Conservation (phyloP, 176 grass and related monocot species). For the Urochloa ruziziensis region DNA sequence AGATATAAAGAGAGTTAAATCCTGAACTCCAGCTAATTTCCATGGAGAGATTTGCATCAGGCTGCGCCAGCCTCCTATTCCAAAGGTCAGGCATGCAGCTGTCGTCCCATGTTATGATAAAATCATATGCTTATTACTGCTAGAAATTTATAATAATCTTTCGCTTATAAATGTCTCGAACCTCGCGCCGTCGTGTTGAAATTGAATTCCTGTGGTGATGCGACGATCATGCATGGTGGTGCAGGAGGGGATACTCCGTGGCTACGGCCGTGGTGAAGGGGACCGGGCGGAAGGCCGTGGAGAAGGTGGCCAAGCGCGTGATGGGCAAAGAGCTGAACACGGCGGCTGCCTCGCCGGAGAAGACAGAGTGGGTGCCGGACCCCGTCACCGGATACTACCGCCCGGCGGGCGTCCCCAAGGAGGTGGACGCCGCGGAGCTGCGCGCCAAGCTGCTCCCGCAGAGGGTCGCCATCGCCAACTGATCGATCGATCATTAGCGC, state of each 20-base stretch:
- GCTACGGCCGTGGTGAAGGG: constrained; percentile 31
- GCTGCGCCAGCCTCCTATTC: constrained; percentile 10
- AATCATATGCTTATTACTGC: neutral
- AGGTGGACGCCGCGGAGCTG: constrained; percentile 47
- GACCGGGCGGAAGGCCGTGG: neutral
- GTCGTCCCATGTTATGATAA: neutral
- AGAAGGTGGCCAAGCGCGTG: constrained; percentile 12
- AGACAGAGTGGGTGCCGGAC: constrained; percentile 52
- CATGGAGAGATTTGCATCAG: constrained; percentile 32
- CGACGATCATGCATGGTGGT: neutral
- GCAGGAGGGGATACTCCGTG: constrained; percentile 43
- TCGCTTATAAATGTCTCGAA: no score
- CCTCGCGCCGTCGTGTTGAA: no score
- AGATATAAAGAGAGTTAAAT: no score
- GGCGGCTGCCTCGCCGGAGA: neutral
- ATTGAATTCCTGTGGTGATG: neutral
- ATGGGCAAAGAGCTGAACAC: neutral
- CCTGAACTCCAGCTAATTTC: neutral
- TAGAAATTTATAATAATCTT: no score
- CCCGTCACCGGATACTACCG: constrained; percentile 60
- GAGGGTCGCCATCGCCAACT: neutral
- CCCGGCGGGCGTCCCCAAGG: constrained; percentile 25
- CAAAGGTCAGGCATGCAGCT: neutral
- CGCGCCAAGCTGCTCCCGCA: constrained; percentile 28
- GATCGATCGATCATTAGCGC: neutral